These are phyloP conservation scores for Aspergillus sp. DNA, from an alignment of 2,329 filamentous ascomycete genomes.

Conservation along the genomic window DNA sequence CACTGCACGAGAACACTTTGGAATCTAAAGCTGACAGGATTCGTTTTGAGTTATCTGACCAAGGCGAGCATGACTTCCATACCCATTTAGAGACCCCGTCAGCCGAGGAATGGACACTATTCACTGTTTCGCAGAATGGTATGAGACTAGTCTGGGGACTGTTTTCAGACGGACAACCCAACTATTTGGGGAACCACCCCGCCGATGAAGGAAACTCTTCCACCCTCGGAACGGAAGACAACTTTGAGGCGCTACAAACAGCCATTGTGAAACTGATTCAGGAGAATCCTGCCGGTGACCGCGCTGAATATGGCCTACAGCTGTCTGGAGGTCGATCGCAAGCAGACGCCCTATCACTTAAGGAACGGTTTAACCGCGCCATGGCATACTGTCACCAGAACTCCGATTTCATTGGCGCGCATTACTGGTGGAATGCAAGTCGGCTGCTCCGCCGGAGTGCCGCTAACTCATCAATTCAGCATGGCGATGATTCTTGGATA, in stretches of 20 bases:
- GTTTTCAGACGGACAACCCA: conserved; percentile 60
- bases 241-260: conserved; percentile 77
- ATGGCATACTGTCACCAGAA: conserved; percentile 74
- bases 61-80: conserved; percentile 37
- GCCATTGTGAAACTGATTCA: conserved; percentile 78
- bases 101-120: conserved; percentile 77
- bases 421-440: conserved; percentile 81
- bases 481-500: conserved; percentile 66
- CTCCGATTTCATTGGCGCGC: conserved; percentile 79
- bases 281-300: conserved; percentile 76
- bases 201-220: conserved; percentile 37
- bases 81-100: conserved; percentile 73
- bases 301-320: conserved; percentile 27
- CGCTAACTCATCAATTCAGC: conserved; percentile 50
- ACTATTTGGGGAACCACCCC: conserved; percentile 61
- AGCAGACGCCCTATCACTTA: conserved; percentile 26
- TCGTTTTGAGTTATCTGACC: conserved; percentile 41
- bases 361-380: conserved; percentile 59
- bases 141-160: conserved; percentile 68
- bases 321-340: conserved; percentile 8
- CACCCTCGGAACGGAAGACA: conserved; percentile 65
- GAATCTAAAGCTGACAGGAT: conserved; percentile 39
- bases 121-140: conserved; percentile 75
- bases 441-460: conserved; percentile 67
- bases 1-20: conserved; percentile 26